phyloP scores from a whole-genome alignment of 495 filamentous ascomycete species.

The Staphylotrichum tortipilum region DNA sequence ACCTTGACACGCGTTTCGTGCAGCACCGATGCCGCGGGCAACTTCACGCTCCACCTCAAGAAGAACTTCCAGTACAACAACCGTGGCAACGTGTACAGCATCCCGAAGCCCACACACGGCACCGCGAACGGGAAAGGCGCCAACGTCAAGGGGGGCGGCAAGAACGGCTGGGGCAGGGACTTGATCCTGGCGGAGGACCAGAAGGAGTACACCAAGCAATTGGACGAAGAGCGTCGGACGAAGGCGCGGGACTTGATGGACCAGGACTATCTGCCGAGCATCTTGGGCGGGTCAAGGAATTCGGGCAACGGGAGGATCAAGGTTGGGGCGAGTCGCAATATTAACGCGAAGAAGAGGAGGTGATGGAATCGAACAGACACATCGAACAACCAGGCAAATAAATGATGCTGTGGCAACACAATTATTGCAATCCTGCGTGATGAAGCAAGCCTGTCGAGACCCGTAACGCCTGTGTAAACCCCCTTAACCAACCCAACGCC shows the following conservation, averaged over 20 bases:
- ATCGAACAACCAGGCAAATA: too few species aligned
- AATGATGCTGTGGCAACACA: neutral
- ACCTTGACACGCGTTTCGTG: slow-evolving; percentile 82
- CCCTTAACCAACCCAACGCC: slow-evolving; percentile 8
- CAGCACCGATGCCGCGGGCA: slow-evolving; percentile 68
- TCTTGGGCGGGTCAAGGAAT: slow-evolving; percentile 69
- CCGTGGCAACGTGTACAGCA: slow-evolving; percentile 76
- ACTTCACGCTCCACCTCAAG: slow-evolving; percentile 83
- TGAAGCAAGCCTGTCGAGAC: neutral
- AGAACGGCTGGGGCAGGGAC: slow-evolving; percentile 71
- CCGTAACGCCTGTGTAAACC: slow-evolving; percentile 5
- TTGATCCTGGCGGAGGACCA: slow-evolving; percentile 91
- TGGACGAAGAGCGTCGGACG: slow-evolving; percentile 51
- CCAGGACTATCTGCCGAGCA: slow-evolving; percentile 80
- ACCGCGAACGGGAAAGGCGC: slow-evolving; percentile 64
- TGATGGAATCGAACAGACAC: neutral
- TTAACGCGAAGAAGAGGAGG: slow-evolving; percentile 62
- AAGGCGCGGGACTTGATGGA: slow-evolving; percentile 86
- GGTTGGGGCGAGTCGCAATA: slow-evolving; percentile 76
- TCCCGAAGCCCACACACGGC: slow-evolving; percentile 84
- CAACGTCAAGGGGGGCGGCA: slow-evolving; percentile 61
- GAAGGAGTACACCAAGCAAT: slow-evolving; percentile 73
- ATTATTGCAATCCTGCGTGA: slow-evolving; percentile 1
- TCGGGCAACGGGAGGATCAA: slow-evolving; percentile 56
- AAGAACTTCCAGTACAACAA: slow-evolving; percentile 95